Evolutionary conservation across 345 rosid genomes (phyloP).

Genomic region (Pistacia vera): DNA sequence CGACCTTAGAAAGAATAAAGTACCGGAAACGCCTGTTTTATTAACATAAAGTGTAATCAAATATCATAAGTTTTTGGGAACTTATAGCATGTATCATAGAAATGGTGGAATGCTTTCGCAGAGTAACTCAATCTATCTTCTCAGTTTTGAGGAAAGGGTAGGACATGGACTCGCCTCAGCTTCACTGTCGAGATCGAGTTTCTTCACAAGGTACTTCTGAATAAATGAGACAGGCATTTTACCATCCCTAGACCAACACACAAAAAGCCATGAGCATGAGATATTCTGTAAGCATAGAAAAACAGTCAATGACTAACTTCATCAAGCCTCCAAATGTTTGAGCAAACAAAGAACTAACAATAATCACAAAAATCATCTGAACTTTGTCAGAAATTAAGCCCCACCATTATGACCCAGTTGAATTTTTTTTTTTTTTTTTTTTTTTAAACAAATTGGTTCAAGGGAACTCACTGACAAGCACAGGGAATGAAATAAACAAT

Average conservation of each 20-base stretch:
- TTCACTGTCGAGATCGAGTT: conserved; percentile 62
- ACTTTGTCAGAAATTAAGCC: not conserved
- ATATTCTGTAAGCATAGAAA: not conserved
- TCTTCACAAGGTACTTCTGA: conserved; percentile 69
- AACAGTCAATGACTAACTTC: not conserved
- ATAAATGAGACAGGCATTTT: conserved; percentile 66
- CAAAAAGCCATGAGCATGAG: not conserved
- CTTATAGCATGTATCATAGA: too few species aligned
- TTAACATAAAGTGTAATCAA: not conserved
- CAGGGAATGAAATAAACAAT: not conserved
- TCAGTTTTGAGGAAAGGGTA: too few species aligned
- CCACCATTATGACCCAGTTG: not conserved
- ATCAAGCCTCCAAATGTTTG: not conserved
- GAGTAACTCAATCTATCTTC: too few species aligned
- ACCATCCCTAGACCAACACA: conserved; percentile 57
- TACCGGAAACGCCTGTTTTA: not conserved
- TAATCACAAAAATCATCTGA: not conserved
- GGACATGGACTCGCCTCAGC: conserved; percentile 49
- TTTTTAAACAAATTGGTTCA: not conserved
- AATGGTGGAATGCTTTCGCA: too few species aligned
- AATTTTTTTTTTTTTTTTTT: not conserved
- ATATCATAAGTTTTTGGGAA: too few species aligned
- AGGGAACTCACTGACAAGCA: not conserved
- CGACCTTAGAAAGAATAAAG: not conserved
- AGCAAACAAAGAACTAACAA: not conserved